Evolutionary conservation across 1,284 basidiomycete species (phyloP).

Genomic region (Neonothopanus nambi): DNA sequence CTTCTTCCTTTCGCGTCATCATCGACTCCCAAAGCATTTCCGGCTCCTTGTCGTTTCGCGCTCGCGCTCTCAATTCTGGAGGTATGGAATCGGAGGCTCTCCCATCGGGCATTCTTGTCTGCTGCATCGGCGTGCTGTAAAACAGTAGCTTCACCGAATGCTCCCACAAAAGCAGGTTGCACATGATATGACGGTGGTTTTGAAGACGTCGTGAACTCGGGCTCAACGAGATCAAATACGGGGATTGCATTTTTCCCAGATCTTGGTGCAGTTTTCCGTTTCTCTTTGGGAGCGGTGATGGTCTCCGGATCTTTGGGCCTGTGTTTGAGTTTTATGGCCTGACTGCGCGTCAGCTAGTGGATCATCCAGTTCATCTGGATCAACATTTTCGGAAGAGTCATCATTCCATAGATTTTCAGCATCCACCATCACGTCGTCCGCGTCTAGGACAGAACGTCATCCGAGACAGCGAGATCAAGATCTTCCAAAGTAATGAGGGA

Average conservation of each 20-base stretch:
- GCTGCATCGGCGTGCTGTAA: constrained; percentile 72
- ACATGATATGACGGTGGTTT: constrained; percentile 31
- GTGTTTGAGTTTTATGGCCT: constrained; percentile 9
- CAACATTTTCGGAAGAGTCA: constrained; percentile 28
- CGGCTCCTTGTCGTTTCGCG: constrained; percentile 71
- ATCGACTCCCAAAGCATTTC: constrained; percentile 72
- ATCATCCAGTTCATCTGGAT: constrained; percentile 54
- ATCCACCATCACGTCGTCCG: constrained; percentile 34
- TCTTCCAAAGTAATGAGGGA: constrained; percentile 82
- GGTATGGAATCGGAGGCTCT: constrained; percentile 85
- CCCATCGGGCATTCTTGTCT: constrained; percentile 81
- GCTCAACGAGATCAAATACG: constrained; percentile 74
- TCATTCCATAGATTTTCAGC: constrained; percentile 36
- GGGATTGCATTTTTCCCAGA: constrained; percentile 28
- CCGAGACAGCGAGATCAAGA: constrained; percentile 67
- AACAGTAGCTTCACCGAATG: constrained; percentile 74
- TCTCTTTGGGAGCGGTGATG: constrained; percentile 35
- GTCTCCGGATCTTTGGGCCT: not conserved
- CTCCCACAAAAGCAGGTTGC: constrained; percentile 43
- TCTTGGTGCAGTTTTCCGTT: constrained; percentile 35
- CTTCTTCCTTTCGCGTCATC: constrained; percentile 79
- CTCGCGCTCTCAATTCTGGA: constrained; percentile 77
- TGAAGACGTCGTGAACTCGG: constrained; percentile 52
- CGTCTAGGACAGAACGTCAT: constrained; percentile 33
- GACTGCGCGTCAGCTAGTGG: constrained; percentile 54